Conservation (phyloP, 177 flowering plant genomes). For the Vitis hybrid region DNA sequence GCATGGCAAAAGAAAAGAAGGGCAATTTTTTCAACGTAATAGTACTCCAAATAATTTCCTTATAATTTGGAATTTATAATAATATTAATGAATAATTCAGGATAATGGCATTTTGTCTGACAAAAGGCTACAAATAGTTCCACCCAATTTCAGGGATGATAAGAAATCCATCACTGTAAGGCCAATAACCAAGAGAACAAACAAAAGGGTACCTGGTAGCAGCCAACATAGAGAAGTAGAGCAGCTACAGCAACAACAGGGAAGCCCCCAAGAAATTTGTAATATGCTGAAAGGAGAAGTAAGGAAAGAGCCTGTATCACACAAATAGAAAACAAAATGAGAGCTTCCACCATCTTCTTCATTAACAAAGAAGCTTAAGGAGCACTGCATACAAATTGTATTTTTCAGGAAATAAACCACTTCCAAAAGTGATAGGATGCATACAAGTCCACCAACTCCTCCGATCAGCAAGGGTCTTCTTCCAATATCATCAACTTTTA, state of each 20-base stretch:
- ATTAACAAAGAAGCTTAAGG: background rate
- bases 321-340: background rate
- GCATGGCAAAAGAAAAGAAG: background rate
- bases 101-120: no score
- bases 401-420: background rate
- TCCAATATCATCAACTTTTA: conserved; percentile 90
- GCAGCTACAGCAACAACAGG: conserved; percentile 82
- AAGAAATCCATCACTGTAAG: background rate
- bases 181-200: background rate
- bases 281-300: conserved; percentile 80
- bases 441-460: conserved; percentile 84
- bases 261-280: conserved; percentile 68
- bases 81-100: no score
- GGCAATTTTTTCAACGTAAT: no score
- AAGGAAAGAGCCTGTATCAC: conserved; percentile 61
- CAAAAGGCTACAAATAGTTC: no score
- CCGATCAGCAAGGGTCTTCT: conserved; percentile 86
- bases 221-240: conserved; percentile 83
- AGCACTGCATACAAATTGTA: background rate
- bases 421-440: conserved; percentile 14
- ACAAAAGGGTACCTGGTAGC: conserved; percentile 64
- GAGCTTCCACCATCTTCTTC: background rate
- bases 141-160: no score
- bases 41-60: no score
- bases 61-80: no score